Evolutionary conservation across 2,329 filamentous ascomycete genomes (phyloP).

Genomic region (Lasiodiplodia gonubiensis): DNA sequence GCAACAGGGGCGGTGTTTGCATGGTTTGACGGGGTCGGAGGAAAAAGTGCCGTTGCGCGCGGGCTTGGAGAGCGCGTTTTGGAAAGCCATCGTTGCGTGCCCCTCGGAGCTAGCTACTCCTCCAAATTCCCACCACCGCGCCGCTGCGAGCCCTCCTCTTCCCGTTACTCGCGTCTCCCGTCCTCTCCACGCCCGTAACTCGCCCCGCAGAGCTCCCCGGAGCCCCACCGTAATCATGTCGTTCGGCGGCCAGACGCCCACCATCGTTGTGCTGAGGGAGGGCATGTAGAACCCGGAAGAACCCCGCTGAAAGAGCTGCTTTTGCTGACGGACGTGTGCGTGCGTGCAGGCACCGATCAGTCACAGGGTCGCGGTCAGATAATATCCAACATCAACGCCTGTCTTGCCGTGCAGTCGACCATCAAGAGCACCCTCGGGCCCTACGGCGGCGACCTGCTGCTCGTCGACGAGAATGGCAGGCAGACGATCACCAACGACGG

Average conservation of each 20-base stretch:
- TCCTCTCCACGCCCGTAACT: not conserved
- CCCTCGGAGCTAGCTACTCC: conserved; percentile 27
- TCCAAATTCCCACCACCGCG: conserved; percentile 3
- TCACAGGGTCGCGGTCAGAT: conserved; percentile 98
- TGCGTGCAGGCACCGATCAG: conserved; percentile 91
- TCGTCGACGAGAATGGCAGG: conserved; percentile 93
- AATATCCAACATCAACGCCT: conserved; percentile 98
- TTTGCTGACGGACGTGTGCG: conserved; percentile 9
- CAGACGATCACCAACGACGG: conserved; percentile 99
- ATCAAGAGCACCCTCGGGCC: conserved; percentile 96
- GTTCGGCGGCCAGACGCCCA: conserved; percentile 96
- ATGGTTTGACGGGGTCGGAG: conserved; percentile 22
- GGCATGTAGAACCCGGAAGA: conserved; percentile 62
- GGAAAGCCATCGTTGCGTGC: conserved; percentile 26
- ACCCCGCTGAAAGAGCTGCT: not conserved
- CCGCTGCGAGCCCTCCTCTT: not conserved
- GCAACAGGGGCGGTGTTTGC: conserved; percentile 23
- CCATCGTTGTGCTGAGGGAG: conserved; percentile 97
- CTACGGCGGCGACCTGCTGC: conserved; percentile 93
- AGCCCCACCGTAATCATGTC: conserved; percentile 66
- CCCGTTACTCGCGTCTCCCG: not conserved
- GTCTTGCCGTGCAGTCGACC: conserved; percentile 90
- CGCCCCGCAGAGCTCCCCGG: conserved; percentile 18
- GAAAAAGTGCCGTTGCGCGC: conserved; percentile 27
- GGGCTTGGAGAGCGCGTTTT: conserved; percentile 27